A percentile compares a stretch with the other conserved stretches of the same genome.
Conservation (phyloP, 108 stramenopile species). For the Conticribra guillardii region DNA sequence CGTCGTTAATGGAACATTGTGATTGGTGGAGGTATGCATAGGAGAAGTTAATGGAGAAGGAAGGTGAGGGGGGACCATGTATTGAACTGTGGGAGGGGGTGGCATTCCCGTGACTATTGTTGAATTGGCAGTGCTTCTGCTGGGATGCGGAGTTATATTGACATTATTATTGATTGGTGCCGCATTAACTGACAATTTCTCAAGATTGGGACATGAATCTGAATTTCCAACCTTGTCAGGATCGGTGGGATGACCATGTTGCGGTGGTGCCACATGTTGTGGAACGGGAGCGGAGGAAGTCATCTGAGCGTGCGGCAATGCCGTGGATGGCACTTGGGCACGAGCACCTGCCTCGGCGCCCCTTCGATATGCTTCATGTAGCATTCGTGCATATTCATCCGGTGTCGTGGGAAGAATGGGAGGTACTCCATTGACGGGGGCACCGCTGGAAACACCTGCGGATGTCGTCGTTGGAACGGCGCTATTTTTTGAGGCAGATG, state of each 20-base stretch:
- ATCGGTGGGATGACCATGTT: constrained; percentile 26
- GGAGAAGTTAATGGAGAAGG: constrained; percentile 7
- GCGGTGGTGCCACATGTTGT: constrained; percentile 2
- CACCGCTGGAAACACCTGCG: not conserved
- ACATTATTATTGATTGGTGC: too few relatives aligned
- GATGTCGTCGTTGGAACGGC: not conserved
- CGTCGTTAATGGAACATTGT: not conserved
- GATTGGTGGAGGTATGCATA: constrained; percentile 23
- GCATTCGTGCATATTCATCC: constrained; percentile 82
- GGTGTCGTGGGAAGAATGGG: constrained; percentile 55
- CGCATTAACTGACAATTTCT: not conserved
- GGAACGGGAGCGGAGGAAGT: not conserved
- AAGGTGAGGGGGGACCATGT: constrained; percentile 8
- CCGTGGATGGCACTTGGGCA: constrained; percentile 19
- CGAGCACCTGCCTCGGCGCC: constrained; percentile 74
- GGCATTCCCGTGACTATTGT: not conserved
- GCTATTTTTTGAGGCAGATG: constrained; percentile 7
- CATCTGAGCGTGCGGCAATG: constrained; percentile 2
- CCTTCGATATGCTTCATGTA: constrained; percentile 83
- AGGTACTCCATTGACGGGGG: not conserved
- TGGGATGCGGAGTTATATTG: too few relatives aligned
- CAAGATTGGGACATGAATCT: constrained; percentile 10
- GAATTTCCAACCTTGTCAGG: constrained; percentile 12
- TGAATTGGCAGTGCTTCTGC: not conserved
- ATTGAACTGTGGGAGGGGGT: constrained; percentile 7